phyloP scores from a whole-genome alignment of 2,329 filamentous ascomycete species.

The Sporothrix pallida region DNA sequence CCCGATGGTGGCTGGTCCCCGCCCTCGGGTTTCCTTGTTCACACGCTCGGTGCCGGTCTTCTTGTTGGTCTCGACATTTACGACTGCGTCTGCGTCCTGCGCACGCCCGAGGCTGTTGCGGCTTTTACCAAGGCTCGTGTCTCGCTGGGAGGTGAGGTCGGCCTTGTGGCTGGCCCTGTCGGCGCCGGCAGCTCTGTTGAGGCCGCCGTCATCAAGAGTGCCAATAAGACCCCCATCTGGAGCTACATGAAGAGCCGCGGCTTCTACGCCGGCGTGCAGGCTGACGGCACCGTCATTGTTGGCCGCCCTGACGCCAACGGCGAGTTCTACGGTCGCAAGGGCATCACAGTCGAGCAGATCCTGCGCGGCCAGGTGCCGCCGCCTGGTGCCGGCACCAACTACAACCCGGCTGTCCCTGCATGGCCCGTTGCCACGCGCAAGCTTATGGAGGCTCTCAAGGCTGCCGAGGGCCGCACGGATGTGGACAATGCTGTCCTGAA shows the following conservation, averaged over 20 bases:
- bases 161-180: constrained; percentile 71
- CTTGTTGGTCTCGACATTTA: constrained; percentile 76
- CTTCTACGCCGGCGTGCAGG: constrained; percentile 72
- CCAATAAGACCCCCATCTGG: constrained; percentile 53
- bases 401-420: constrained; percentile 14
- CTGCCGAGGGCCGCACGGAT: constrained; percentile 37
- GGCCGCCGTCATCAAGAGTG: constrained; percentile 57
- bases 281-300: constrained; percentile 77
- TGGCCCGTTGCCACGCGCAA: constrained; percentile 18
- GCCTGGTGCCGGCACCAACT: constrained; percentile 34
- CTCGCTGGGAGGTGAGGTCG: constrained; percentile 78
- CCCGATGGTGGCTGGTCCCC: constrained; percentile 71
- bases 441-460: constrained; percentile 39
- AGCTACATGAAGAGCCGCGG: constrained; percentile 73
- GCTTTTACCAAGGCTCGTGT: constrained; percentile 72
- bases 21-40: constrained; percentile 72
- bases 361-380: constrained; percentile 37
- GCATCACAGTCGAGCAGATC: constrained; percentile 37
- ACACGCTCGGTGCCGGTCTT: constrained; percentile 72
- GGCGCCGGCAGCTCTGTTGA: constrained; percentile 77
- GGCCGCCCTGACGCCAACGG: constrained; percentile 75
- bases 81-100: constrained; percentile 76
- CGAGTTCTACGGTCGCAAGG: constrained; percentile 64
- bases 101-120: constrained; percentile 68
- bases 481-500: constrained; percentile 27